These are phyloP conservation scores for Penicillium paneum DNA, from an alignment of 2,329 filamentous ascomycete genomes.

Conservation along the genomic window DNA sequence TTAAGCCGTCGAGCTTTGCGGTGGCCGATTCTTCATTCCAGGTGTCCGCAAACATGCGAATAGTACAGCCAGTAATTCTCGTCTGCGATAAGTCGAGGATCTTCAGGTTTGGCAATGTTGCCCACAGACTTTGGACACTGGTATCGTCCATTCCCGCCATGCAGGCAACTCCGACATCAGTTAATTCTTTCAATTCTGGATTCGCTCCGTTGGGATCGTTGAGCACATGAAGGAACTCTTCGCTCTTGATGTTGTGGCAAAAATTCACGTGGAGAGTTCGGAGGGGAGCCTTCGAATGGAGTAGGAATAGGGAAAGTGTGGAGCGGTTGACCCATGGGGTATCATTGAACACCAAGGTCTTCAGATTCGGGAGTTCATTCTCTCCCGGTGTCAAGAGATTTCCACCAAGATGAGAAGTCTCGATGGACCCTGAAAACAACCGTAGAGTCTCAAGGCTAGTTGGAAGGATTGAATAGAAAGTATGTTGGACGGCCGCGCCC, in stretches of 20 bases:
- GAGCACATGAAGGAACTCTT: conserved; percentile 13
- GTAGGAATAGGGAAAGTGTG: conserved; percentile 17
- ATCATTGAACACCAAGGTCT: conserved; percentile 30
- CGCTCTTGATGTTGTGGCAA: conserved; percentile 22
- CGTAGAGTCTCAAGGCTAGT: conserved; percentile 30
- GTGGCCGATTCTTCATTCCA: conserved; percentile 4
- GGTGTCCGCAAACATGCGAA: conserved; percentile 34
- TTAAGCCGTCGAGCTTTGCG: conserved; percentile 26
- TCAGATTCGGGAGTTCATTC: conserved; percentile 23
- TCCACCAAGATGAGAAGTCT: conserved; percentile 2
- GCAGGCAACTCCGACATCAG: conserved; percentile 30
- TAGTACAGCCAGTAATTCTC: conserved; percentile 32
- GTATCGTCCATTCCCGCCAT: conserved; percentile 28
- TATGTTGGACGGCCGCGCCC: conserved; percentile 20
- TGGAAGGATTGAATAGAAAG: conserved; percentile 24
- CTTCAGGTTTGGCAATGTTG: conserved; percentile 28
- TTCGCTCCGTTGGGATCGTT: not conserved
- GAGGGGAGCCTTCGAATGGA: conserved; percentile 21
- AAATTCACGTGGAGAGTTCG: conserved; percentile 27
- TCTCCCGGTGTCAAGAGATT: not conserved
- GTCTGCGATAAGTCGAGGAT: conserved; percentile 36
- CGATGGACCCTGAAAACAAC: conserved; percentile 22
- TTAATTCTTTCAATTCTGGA: conserved; percentile 20
- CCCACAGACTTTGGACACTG: conserved; percentile 17
- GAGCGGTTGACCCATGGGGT: conserved; percentile 21